These are phyloP conservation scores for Candida suzukii DNA, from an alignment of 805 yeast species.

Conservation along the genomic window DNA sequence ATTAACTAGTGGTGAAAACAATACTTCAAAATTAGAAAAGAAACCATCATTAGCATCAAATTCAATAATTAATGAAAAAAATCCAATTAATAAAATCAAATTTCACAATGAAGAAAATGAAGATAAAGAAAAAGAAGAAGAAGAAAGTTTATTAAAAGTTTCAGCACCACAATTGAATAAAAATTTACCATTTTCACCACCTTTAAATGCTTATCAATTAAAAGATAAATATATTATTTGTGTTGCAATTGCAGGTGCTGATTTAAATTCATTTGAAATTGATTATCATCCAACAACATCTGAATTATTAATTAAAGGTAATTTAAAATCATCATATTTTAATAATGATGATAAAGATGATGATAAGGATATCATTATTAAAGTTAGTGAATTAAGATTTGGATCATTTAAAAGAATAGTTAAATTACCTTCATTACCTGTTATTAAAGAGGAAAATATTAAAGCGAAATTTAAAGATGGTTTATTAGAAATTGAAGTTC, in stretches of 20 bases:
- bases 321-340: conserved; percentile 30
- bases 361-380: conserved; percentile 26
- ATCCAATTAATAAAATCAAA: too few species aligned
- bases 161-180: conserved; percentile 36
- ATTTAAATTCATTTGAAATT: conserved; percentile 42
- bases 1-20: too few species aligned
- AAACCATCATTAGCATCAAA: neutral
- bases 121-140: conserved; percentile 22
- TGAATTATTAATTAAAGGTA: conserved; percentile 47
- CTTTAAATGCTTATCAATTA: conserved; percentile 49
- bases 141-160: conserved; percentile 36
- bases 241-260: conserved; percentile 54
- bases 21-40: neutral
- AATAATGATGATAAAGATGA: conserved; percentile 14
- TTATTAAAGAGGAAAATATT: conserved; percentile 45
- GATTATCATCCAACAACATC: conserved; percentile 54
- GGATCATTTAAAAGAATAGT: conserved; percentile 53
- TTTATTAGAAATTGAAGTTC: conserved; percentile 42
- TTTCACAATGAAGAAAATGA: conserved; percentile 1
- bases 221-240: conserved; percentile 38
- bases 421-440: conserved; percentile 47
- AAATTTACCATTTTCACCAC: conserved; percentile 48
- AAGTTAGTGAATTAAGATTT: conserved; percentile 46
- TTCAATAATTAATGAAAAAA: too few species aligned
- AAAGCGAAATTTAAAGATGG: conserved; percentile 50